Evolutionary conservation across 495 filamentous ascomycete species (phyloP), one percentile per base, ranked within the genome.

Genomic region (Ramalina peruviana): DNA sequence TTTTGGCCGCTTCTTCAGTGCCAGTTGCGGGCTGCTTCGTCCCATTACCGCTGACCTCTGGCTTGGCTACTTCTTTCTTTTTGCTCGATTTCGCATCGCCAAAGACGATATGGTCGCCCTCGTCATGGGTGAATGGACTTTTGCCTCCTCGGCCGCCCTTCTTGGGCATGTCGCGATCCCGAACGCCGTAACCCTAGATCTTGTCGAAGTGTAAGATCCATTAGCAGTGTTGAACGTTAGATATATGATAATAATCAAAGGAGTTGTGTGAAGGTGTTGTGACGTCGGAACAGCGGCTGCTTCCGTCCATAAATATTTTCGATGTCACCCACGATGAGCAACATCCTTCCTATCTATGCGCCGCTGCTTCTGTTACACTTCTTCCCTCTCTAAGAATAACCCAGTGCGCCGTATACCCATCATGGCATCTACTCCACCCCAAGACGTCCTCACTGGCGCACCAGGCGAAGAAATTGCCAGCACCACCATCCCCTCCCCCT

Each of bases 91-190:
- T 82, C 13, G 72, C 74, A 58, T 82, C 79, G 30, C 75, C 74
- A 56, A 85, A 85, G 50, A 83, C 72, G 54, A 84, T 81, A 59
- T 76, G 80, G 64, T 79, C 80, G 50, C 73, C 73, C 45, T 81
- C 80, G 27, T 56, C 56, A 42, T 54, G 53, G 11, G 36, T 43
- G 30, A 16, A 20, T 11, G 36, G 42, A 20, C n/a, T 37, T 37
- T 48, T 52, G 42, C 43, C 52, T 46, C 55, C 60, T 11, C 55
- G 49, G 30, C 43, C 51, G 15, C 48, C 57, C 38, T 43, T 27
- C 49, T 57, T 59, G 23, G 51, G 54, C 57, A 59, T 59, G 3
- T 33, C 30, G 30, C 30, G 9, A 33, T 33, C 30, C 30, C 12
- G 12, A 0, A 10, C 30, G 27, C 27, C 27, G 30, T 33, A 13